phyloP scores from a whole-genome alignment of 2,329 filamentous ascomycete species.

The Parastagonospora avenae region DNA sequence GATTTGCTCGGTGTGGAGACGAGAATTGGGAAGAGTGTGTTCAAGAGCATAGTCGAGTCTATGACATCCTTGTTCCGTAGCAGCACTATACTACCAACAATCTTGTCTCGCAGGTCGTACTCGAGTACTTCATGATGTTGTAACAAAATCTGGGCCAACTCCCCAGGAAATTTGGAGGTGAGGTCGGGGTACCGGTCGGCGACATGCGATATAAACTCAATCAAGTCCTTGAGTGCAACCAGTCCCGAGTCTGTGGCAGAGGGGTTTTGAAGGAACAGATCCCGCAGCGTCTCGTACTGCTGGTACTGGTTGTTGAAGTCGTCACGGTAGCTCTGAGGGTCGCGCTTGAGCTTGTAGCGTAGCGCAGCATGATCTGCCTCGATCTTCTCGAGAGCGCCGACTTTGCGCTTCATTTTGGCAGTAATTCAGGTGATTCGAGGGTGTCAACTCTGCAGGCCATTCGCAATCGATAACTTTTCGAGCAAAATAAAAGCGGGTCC shows the following conservation, averaged over 20 bases:
- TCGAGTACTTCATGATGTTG: constrained; percentile 84
- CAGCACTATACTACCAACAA: constrained; percentile 87
- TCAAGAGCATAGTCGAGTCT: constrained; percentile 78
- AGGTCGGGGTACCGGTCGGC: constrained; percentile 90
- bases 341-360: constrained; percentile 88
- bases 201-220: constrained; percentile 92
- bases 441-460: not conserved
- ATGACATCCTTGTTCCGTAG: constrained; percentile 90
- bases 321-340: constrained; percentile 87
- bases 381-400: constrained; percentile 92
- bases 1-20: constrained; percentile 91
- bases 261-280: constrained; percentile 88
- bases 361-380: constrained; percentile 77
- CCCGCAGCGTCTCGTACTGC: constrained; percentile 88
- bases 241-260: constrained; percentile 77
- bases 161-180: constrained; percentile 75
- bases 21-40: constrained; percentile 92
- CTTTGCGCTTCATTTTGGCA: constrained; percentile 78
- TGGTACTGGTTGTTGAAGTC: constrained; percentile 88
- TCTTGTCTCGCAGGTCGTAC: constrained; percentile 86
- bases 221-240: constrained; percentile 84
- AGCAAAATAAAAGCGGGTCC: constrained; percentile 1
- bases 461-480: constrained; percentile 5
- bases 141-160: constrained; percentile 79
- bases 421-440: not conserved